Conservation (phyloP, 2,329 filamentous ascomycete species). For the Penicillium sp. region DNA sequence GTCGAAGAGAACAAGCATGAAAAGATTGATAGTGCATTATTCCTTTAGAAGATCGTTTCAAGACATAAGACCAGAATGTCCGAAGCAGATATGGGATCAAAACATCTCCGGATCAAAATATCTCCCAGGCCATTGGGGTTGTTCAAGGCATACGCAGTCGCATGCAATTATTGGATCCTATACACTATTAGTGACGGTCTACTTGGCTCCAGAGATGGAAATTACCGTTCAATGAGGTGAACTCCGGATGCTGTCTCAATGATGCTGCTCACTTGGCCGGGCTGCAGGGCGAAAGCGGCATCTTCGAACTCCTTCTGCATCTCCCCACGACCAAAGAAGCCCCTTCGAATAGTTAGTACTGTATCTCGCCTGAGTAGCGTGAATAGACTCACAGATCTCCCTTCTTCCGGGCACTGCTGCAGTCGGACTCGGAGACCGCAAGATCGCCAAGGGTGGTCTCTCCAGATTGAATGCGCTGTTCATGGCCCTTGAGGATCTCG, state of each 20-base stretch:
- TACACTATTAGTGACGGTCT: conserved; percentile 1
- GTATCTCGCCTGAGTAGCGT: background rate
- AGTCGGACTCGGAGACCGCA: conserved; percentile 86
- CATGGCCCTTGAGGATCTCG: conserved; percentile 69
- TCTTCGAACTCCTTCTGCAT: conserved; percentile 99
- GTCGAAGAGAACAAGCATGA: background rate
- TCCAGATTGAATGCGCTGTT: conserved; percentile 70
- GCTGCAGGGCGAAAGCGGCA: conserved; percentile 83
- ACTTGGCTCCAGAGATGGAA: background rate
- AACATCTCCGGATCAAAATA: background rate
- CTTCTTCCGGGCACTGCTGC: conserved; percentile 88
- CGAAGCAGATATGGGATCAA: conserved; percentile 1
- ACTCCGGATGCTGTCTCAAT: conserved; percentile 91
- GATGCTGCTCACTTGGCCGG: conserved; percentile 78
- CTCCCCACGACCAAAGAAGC: conserved; percentile 88
- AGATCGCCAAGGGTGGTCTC: conserved; percentile 71
- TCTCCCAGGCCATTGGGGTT: background rate
- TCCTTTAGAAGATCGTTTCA: background rate
- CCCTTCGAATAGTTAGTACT: conserved; percentile 45
- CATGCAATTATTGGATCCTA: background rate
- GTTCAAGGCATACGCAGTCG: background rate
- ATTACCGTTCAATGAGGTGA: conserved; percentile 91
- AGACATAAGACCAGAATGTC: background rate
- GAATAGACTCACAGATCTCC: conserved; percentile 66
- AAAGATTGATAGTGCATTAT: background rate